Conservation (phyloP, 305 asterid species). For the Rubia peregrina region DNA sequence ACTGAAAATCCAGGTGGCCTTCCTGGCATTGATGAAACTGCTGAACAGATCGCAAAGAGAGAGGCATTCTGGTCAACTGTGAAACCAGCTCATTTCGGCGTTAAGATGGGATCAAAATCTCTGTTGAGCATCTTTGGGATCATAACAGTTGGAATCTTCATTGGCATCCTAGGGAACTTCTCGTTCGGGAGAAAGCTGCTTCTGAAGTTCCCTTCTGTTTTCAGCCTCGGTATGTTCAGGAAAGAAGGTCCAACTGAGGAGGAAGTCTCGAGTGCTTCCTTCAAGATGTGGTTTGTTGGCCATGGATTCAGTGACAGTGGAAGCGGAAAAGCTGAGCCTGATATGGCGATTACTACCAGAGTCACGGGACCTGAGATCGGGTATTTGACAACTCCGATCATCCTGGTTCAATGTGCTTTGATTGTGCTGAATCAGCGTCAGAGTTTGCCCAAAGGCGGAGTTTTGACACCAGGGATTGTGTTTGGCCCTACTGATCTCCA, state of each 20-base stretch:
- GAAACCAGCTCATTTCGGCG: constrained; percentile 82
- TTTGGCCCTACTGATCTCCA: constrained; percentile 75
- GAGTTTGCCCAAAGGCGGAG: constrained; percentile 73
- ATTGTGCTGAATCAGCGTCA: constrained; percentile 45
- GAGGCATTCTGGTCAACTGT: constrained; percentile 66
- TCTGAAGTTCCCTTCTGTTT: constrained; percentile 52
- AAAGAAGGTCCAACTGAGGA: constrained; percentile 89
- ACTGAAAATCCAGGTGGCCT: constrained; percentile 62
- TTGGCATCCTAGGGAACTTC: constrained; percentile 43
- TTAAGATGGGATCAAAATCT: constrained; percentile 57
- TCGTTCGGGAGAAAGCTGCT: constrained; percentile 70
- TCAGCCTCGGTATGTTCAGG: constrained; percentile 63
- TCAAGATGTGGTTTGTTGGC: constrained; percentile 92
- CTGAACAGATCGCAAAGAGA: constrained; percentile 39
- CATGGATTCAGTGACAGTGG: constrained; percentile 54
- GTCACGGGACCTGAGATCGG: constrained; percentile 93
- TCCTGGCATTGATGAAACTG: constrained; percentile 55
- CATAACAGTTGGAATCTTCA: constrained; percentile 44
- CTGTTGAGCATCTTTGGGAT: constrained; percentile 43
- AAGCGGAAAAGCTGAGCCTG: constrained; percentile 41
- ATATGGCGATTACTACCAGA: constrained; percentile 67
- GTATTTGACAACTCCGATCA: constrained; percentile 68
- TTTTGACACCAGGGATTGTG: constrained; percentile 63
- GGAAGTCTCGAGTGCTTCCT: constrained; percentile 64
- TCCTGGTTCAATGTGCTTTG: constrained; percentile 69